These are phyloP conservation scores for Sporodiniella umbellata DNA, from an alignment of 371 early-diverging fungal species.

Conservation along the genomic window DNA sequence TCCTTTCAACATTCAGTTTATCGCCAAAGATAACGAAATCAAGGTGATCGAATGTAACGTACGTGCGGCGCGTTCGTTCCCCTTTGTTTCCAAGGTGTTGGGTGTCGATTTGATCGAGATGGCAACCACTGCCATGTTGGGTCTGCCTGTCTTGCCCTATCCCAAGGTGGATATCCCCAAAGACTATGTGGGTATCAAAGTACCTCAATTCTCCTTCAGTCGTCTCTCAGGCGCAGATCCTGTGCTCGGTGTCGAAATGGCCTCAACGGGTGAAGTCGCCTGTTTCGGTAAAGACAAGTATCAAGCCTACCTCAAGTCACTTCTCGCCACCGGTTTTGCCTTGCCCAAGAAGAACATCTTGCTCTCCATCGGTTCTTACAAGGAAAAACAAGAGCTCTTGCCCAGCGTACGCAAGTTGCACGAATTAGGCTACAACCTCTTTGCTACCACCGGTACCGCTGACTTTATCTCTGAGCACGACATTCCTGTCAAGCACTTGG, in stretches of 20 bases:
- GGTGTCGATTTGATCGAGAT: constrained; percentile 90
- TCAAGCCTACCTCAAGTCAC: constrained; percentile 93
- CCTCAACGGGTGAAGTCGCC: constrained; percentile 98
- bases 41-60: constrained; percentile 98
- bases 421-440: constrained; percentile 81
- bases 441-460: constrained; percentile 94
- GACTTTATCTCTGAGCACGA: constrained; percentile 92
- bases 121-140: constrained; percentile 90
- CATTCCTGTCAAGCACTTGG: constrained; percentile 87
- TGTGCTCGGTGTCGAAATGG: constrained; percentile 96
- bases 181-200: constrained; percentile 89
- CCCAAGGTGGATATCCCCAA: constrained; percentile 57
- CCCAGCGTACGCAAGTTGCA: constrained; percentile 81
- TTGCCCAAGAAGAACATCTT: constrained; percentile 91
- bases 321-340: constrained; percentile 86
- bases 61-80: constrained; percentile 93
- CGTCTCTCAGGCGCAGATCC: constrained; percentile 95
- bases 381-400: constrained; percentile 92
- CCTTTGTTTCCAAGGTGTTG: constrained; percentile 92
- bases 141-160: constrained; percentile 69
- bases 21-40: constrained; percentile 92
- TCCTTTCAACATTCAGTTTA: constrained; percentile 98
- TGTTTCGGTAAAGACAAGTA: constrained; percentile 94
- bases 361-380: constrained; percentile 91
- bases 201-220: constrained; percentile 94